These are phyloP conservation scores for Saturnispora besseyi DNA, from an alignment of 805 yeast species.

Conservation along the genomic window DNA sequence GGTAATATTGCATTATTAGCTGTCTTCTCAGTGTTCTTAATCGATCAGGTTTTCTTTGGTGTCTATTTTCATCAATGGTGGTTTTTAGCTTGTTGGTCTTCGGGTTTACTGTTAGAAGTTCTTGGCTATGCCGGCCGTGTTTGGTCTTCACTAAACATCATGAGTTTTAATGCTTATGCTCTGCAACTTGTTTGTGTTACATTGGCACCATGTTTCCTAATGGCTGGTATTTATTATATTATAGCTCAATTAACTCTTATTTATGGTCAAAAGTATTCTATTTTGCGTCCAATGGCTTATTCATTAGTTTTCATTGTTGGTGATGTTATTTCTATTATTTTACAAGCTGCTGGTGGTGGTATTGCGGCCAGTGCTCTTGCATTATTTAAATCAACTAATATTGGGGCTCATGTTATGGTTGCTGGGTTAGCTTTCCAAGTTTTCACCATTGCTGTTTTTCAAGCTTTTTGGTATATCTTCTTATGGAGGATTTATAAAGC, in stretches of 20 bases:
- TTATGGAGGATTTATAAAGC: slow-evolving; percentile 30
- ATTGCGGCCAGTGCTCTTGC: slow-evolving; percentile 43
- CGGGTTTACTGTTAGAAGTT: slow-evolving; percentile 52
- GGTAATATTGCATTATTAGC: slow-evolving; percentile 53
- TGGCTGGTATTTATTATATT: slow-evolving; percentile 74
- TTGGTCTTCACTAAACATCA: slow-evolving; percentile 32
- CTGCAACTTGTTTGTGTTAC: slow-evolving; percentile 64
- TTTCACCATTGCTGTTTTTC: slow-evolving; percentile 53
- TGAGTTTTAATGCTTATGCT: slow-evolving; percentile 35
- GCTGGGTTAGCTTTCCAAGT: slow-evolving; percentile 78
- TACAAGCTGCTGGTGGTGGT: slow-evolving; percentile 78
- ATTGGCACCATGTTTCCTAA: slow-evolving; percentile 72
- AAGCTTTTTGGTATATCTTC: slow-evolving; percentile 41
- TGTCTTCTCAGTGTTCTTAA: slow-evolving; percentile 41
- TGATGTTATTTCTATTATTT: slow-evolving; percentile 53
- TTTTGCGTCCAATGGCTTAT: slow-evolving; percentile 48
- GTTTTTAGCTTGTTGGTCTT: slow-evolving; percentile 49
- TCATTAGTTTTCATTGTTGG: slow-evolving; percentile 55
- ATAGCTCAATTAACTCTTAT: slow-evolving; percentile 59
- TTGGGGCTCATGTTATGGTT: slow-evolving; percentile 63
- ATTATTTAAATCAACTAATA: slow-evolving; percentile 22
- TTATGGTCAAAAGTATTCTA: slow-evolving; percentile 47
- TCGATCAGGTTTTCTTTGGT: slow-evolving; percentile 35
- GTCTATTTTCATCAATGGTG: slow-evolving; percentile 49
- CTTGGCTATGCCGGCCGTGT: slow-evolving; percentile 61